These are phyloP conservation scores for Penicillium aurantiogriseum DNA, from an alignment of 2,329 filamentous ascomycete species.

Conservation along the genomic window DNA sequence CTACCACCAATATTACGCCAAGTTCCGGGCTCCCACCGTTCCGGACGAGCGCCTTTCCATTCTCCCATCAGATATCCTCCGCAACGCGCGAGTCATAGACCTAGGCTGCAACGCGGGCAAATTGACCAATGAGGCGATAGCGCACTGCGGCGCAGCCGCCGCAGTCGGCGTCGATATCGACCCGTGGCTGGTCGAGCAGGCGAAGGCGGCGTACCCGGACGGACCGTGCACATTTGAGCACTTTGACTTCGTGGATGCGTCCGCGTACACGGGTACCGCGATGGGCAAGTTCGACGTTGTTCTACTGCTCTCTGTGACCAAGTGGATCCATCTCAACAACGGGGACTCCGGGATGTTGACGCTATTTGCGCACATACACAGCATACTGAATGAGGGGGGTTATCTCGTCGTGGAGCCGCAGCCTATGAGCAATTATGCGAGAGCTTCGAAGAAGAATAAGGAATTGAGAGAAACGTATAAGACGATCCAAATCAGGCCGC, in stretches of 20 bases:
- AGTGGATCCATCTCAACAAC: slow-evolving; percentile 28
- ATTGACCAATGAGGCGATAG: slow-evolving; percentile 24
- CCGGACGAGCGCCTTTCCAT: slow-evolving; percentile 27
- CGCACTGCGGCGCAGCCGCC: slow-evolving; percentile 21
- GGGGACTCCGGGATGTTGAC: slow-evolving; percentile 23
- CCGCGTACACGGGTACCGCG: slow-evolving; percentile 24
- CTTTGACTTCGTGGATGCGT: slow-evolving; percentile 25
- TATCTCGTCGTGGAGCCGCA: slow-evolving; percentile 27
- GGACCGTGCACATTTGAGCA: slow-evolving; percentile 27
- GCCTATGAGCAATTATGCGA: slow-evolving; percentile 29
- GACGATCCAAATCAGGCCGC: slow-evolving; percentile 22
- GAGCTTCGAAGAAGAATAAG: slow-evolving; percentile 27
- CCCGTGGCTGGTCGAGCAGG: slow-evolving; percentile 26
- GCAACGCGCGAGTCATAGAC: slow-evolving; percentile 25
- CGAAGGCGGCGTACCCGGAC: slow-evolving; percentile 25
- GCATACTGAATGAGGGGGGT: slow-evolving; percentile 25
- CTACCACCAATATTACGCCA: slow-evolving; percentile 28
- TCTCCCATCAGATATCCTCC: slow-evolving; percentile 25
- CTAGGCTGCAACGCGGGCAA: slow-evolving; percentile 28
- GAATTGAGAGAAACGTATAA: slow-evolving; percentile 28
- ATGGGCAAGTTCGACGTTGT: slow-evolving; percentile 27
- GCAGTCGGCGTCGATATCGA: slow-evolving; percentile 28
- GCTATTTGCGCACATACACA: slow-evolving; percentile 23
- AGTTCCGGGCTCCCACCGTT: slow-evolving; percentile 25
- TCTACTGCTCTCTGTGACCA: slow-evolving; percentile 25